Evolutionary conservation across 805 yeast species (phyloP), one percentile per base, ranked within the genome.

Genomic region (Wickerhamomyces ciferrii): DNA sequence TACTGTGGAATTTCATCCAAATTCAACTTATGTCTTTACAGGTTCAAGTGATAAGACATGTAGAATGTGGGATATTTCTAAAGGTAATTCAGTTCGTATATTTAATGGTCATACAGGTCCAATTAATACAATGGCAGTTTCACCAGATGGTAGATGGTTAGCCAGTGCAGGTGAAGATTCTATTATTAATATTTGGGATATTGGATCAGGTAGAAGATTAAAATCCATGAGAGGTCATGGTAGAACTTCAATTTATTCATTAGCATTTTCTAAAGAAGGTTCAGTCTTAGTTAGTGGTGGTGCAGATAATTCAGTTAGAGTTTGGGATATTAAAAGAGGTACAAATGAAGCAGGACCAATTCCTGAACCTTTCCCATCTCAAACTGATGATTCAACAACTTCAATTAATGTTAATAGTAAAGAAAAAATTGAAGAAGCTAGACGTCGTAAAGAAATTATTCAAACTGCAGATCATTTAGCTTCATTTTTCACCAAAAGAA

Each of bases 141-240:
- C 96, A 1, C 98, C 98, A 0, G 97, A 94, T 70, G 99, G 99
- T 3, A 76, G 97, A 60, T 87, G 96, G 92, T 70, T 94, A 47
- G 97, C 98, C 4, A 80, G 90, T 47, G 97, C 96, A 2, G 96
- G 96, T 45, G 97, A 90, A 61, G 98, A 94, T 63, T 81, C 90
- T 39, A 77, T 85, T 10, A 86, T 94, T 32, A 84, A 85, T 60
- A 75, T 94, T 36, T 94, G 97, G 96, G 99, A 94, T 68, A 81
- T 87, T 46, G 96, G 97, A 2, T 78, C 91, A 2, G 98, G 98
- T 20, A 76, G 96, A 53, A 72, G 90, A 43, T 70, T 94, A 53
- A 94, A 94, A 66, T 74, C 87, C 10, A 88, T 94, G 97, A 78
- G 88, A 48, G 99, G 99, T 0, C 99, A 94, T 62, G 98, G 97